Evolutionary conservation across 768 basidiomycete genomes (phyloP).

Genomic region (Neoboletus magnificus): DNA sequence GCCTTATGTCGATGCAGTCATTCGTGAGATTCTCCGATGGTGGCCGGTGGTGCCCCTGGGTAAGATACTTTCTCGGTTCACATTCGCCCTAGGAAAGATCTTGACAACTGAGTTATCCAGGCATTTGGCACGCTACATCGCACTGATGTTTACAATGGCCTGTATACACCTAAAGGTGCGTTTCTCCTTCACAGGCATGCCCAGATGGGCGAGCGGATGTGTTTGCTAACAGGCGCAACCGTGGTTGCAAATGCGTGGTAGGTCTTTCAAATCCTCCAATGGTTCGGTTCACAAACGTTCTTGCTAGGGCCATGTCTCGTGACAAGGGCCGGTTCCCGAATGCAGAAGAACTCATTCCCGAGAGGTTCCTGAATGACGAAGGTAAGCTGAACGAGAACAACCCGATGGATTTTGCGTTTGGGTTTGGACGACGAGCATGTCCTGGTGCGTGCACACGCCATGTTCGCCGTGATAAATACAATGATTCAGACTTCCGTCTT

Average conservation of each 20-base stretch:
- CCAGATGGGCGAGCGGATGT: neutral
- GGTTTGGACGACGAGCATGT: slow-evolving; percentile 12
- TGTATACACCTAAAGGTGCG: slow-evolving; percentile 33
- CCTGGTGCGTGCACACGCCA: neutral
- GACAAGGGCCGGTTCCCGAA: slow-evolving; percentile 10
- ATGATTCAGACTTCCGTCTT: neutral
- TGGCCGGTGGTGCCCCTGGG: neutral
- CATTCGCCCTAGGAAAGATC: neutral
- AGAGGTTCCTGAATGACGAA: slow-evolving; percentile 11
- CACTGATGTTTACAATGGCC: slow-evolving; percentile 25
- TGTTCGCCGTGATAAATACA: neutral
- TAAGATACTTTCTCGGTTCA: neutral
- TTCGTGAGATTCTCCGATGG: neutral
- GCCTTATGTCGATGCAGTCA: slow-evolving; percentile 7
- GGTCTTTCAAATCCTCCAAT: neutral
- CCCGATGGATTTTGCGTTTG: slow-evolving; percentile 9
- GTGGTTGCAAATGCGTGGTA: slow-evolving; percentile 14
- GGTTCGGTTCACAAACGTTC: too few species aligned
- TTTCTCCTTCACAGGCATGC: neutral
- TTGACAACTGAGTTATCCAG: neutral
- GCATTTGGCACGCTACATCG: slow-evolving; percentile 20
- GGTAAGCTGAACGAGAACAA: slow-evolving; percentile 6
- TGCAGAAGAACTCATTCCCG: slow-evolving; percentile 1
- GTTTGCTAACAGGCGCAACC: slow-evolving; percentile 1
- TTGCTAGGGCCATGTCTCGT: slow-evolving; percentile 10